Evolutionary conservation across 208 protist genomes (phyloP).

Genomic region (Eutreptiella sp.): DNA sequence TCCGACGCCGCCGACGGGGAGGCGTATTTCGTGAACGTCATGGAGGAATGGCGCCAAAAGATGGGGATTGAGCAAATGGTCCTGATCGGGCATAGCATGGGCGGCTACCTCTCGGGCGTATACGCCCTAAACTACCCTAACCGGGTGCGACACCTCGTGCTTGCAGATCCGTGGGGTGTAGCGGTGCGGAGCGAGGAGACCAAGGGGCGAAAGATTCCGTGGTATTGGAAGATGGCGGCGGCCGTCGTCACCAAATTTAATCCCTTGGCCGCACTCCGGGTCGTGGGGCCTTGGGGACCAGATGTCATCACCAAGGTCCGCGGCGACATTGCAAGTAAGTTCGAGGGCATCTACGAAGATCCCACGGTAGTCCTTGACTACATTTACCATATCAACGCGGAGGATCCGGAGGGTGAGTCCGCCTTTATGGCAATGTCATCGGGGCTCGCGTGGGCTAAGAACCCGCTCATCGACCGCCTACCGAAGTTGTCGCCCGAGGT

Average conservation of each 20-base stretch:
- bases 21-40: constrained; percentile 3
- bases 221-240: not conserved
- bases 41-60: not conserved
- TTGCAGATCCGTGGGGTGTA: constrained; percentile 12
- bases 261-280: constrained; percentile 7
- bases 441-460: not conserved
- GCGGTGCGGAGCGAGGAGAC: not conserved
- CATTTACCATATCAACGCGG: constrained; percentile 20
- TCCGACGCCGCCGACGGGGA: not conserved
- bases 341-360: constrained; percentile 6
- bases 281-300: constrained; percentile 1
- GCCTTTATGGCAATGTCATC: constrained; percentile 9
- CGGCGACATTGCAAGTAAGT: constrained; percentile 3
- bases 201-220: constrained; percentile 6
- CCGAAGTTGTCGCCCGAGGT: not conserved
- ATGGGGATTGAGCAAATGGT: not conserved
- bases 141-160: not conserved
- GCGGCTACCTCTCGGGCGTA: constrained; percentile 1
- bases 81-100: constrained; percentile 6
- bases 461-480: constrained; percentile 7
- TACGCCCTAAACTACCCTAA: constrained; percentile 1
- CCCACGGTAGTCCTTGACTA: not conserved
- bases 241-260: not conserved
- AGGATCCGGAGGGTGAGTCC: not conserved
- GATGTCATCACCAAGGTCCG: not conserved